phyloP scores from a whole-genome alignment of 495 filamentous ascomycete species.

The Neurospora sp. region DNA sequence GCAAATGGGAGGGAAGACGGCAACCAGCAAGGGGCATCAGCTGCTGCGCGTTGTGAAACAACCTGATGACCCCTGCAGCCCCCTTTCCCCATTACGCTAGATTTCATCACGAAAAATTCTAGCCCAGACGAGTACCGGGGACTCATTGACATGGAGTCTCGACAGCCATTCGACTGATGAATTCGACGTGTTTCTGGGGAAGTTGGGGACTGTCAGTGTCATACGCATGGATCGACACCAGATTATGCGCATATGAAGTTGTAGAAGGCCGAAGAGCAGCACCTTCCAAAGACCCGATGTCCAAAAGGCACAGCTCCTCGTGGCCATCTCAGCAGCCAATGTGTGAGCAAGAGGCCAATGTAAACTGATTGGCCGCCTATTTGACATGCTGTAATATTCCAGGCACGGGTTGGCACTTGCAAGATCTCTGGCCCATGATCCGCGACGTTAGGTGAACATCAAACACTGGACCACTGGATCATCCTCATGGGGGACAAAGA shows the following conservation, averaged over 20 bases:
- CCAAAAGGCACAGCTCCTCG: not conserved
- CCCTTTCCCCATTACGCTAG: not conserved
- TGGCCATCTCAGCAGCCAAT: not conserved
- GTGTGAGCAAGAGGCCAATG: not conserved
- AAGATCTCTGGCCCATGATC: not conserved
- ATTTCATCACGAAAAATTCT: not conserved
- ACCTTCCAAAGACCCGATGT: not conserved
- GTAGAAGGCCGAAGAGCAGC: not conserved
- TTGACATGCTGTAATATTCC: not conserved
- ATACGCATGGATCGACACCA: not conserved
- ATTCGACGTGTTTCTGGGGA: not conserved
- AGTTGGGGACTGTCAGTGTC: not conserved
- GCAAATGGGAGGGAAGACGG: not conserved
- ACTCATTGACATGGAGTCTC: not conserved
- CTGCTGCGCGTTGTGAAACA: not conserved
- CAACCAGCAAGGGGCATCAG: not conserved
- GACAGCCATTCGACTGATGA: not conserved
- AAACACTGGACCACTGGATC: slow-evolving; percentile 25
- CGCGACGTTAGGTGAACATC: slow-evolving; percentile 20
- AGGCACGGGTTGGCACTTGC: not conserved
- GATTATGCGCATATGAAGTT: not conserved
- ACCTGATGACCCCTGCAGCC: not conserved
- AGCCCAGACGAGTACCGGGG: not conserved
- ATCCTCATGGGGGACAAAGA: not conserved
- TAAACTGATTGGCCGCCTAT: not conserved